Evolutionary conservation across 2,329 filamentous ascomycete species (phyloP).

Genomic region (Dactylellina cionopaga): DNA sequence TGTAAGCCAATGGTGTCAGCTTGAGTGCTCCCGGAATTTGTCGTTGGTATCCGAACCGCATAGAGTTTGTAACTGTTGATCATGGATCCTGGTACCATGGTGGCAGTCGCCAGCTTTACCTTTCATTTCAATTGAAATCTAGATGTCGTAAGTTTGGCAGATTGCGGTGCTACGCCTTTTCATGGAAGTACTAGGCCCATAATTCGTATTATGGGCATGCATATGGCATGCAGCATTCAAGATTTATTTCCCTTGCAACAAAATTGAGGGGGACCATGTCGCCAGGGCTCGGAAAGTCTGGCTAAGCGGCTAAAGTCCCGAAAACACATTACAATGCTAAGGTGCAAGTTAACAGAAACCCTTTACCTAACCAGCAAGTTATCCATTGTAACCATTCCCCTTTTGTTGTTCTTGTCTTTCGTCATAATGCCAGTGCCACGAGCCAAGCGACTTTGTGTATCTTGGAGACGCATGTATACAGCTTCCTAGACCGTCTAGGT

Average conservation of each 20-base stretch:
- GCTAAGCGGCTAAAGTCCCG: constrained; percentile 35
- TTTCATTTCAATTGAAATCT: too few relatives aligned
- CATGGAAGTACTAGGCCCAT: too few relatives aligned
- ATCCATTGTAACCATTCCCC: too few relatives aligned
- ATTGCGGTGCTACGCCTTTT: too few relatives aligned
- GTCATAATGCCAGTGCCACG: constrained; percentile 14
- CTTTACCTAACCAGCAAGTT: too few relatives aligned
- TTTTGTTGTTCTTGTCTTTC: not conserved
- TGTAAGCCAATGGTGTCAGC: constrained; percentile 2
- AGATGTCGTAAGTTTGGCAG: too few relatives aligned
- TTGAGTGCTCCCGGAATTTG: constrained; percentile 11
- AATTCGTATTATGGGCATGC: not conserved
- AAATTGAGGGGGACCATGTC: not conserved
- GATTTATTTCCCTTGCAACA: not conserved
- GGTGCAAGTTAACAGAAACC: too few relatives aligned
- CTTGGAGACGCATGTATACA: not conserved
- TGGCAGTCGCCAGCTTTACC: not conserved
- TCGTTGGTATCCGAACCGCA: constrained; percentile 30
- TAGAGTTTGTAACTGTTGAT: constrained; percentile 6
- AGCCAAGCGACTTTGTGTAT: not conserved
- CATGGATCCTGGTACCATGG: not conserved
- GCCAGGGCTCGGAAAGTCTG: constrained; percentile 8
- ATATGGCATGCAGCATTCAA: not conserved
- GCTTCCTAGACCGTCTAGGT: not conserved
- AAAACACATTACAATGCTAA: not conserved